phyloP scores from a whole-genome alignment of 1,139 yeast species.

The Taphrina deformans region DNA sequence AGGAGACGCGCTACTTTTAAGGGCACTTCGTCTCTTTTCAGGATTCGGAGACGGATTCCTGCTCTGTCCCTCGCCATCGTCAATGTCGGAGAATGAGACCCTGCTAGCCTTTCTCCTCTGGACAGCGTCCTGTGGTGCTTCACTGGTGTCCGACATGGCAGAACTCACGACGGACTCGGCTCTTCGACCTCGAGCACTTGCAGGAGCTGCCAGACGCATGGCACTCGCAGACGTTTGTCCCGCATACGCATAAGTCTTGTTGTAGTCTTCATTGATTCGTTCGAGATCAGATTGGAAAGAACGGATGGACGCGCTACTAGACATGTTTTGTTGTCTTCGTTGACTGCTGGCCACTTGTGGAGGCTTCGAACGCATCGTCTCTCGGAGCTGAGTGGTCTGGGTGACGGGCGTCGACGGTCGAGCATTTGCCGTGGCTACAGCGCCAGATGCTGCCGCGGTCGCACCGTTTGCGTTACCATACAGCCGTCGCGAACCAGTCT shows the following conservation, averaged over 20 bases:
- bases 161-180: constrained; percentile 22
- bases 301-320: constrained; percentile 23
- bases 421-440: neutral
- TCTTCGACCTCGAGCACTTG: constrained; percentile 26
- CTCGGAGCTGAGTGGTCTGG: constrained; percentile 11
- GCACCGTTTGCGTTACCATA: constrained; percentile 19
- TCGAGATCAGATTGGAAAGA: constrained; percentile 30
- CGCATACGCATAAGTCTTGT: constrained; percentile 30
- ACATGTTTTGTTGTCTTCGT: constrained; percentile 16
- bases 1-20: neutral
- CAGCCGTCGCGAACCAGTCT: constrained; percentile 24
- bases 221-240: constrained; percentile 30
- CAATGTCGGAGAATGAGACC: constrained; percentile 28
- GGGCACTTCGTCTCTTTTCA: constrained; percentile 10
- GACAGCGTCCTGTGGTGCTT: neutral
- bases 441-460: constrained; percentile 1
- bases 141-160: constrained; percentile 25
- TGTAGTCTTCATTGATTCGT: constrained; percentile 31
- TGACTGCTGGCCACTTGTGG: constrained; percentile 21
- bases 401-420: neutral
- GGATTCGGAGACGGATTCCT: constrained; percentile 24
- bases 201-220: constrained; percentile 23
- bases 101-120: constrained; percentile 10
- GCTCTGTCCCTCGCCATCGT: constrained; percentile 11
- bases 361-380: constrained; percentile 28